Base-by-base conservation (phyloP, 768 basidiomycete genomes). In the Pleurotus eryngii region DNA sequence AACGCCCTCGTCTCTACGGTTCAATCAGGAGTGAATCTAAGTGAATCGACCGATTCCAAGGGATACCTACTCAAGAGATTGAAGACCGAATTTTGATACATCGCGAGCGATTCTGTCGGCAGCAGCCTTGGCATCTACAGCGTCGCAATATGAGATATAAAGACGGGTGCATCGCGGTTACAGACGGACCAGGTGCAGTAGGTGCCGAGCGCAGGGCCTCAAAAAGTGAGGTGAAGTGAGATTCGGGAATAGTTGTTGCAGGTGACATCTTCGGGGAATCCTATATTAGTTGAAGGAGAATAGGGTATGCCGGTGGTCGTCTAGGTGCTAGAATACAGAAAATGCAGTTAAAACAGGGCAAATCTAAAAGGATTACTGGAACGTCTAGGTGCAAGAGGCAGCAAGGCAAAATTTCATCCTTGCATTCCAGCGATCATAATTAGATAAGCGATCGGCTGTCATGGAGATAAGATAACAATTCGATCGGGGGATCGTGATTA, bases 51-150 rank as follows among this genome's bases (percentile, higher is more conserved):
- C 15, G 8, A 18, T 22, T 18, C 4, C 30, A 46, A 15, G 27
- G 43, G 50, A 17, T 39, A 66, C 73, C 62, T 59, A 91, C 90
- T 74, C 72, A 54, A 92, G 73, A 40, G 80, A 77, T 65, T 83
- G 80, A 49, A 85, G 74, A 3, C 89, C 89, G 57, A 72, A 65
- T 65, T 84, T 90, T 39, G 76, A 72, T 40, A 92, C 76, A 66
- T 89, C 83, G 38, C 87, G 82, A 59, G 90, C 90, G 58, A 92
- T 77, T 64, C 81, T 83, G 73, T 92, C 90, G 40, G 88, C 89
- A 18, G 91, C 90, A 50, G 81, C 89, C 72, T 91, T 92, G 38
- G 90, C 91, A 76, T 92, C 91, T 89, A 64, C 15, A 27, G 15
- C 0, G 37, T 35, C 30, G 30, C 9, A 35, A 9, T 35, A 11